A percentile compares a stretch with the other conserved stretches of the same genome.
These are phyloP conservation scores for Gloeostereum incarnatum DNA, from an alignment of 768 basidiomycete genomes.

Conservation along the genomic window DNA sequence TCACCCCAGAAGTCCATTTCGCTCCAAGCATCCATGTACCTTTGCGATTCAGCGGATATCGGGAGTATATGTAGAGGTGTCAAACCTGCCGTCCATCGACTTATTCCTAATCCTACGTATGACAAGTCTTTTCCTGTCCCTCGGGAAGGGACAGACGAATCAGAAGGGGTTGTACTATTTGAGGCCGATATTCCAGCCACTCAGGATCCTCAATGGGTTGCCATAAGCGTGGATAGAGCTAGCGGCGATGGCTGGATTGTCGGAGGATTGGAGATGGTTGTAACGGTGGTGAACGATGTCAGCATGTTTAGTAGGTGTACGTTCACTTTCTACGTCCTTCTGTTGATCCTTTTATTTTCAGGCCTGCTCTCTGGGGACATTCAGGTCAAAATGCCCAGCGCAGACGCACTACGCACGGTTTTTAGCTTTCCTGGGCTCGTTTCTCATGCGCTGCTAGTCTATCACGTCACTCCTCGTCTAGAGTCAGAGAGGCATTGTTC, in stretches of 20 bases:
- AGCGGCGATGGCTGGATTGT: conserved; percentile 54
- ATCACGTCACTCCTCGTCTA: conserved; percentile 34
- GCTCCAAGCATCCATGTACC: conserved; percentile 36
- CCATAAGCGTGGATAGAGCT: conserved; percentile 38
- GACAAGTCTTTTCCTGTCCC: conserved; percentile 55
- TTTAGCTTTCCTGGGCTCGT: conserved; percentile 47
- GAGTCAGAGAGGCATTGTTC: conserved; percentile 3
- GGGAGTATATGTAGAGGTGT: conserved; percentile 27
- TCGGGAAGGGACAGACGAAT: conserved; percentile 62
- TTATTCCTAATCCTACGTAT: conserved; percentile 53
- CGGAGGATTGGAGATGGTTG: conserved; percentile 36
- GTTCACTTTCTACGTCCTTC: too few species aligned
- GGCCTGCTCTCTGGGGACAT: conserved; percentile 27
- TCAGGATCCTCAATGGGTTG: conserved; percentile 31
- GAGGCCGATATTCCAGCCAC: conserved; percentile 32
- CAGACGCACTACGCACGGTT: conserved; percentile 26
- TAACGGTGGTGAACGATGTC: conserved; percentile 20
- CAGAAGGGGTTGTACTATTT: conserved; percentile 62
- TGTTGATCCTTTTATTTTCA: conserved; percentile 18
- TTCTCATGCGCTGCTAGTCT: conserved; percentile 56
- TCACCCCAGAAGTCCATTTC: conserved; percentile 37
- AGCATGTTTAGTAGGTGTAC: conserved; percentile 35
- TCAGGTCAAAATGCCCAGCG: conserved; percentile 23
- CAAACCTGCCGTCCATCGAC: conserved; percentile 38
- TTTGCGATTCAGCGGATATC: conserved; percentile 26